phyloP scores from a whole-genome alignment of 1,139 yeast genomes.

The Candida tetrigidarum region DNA sequence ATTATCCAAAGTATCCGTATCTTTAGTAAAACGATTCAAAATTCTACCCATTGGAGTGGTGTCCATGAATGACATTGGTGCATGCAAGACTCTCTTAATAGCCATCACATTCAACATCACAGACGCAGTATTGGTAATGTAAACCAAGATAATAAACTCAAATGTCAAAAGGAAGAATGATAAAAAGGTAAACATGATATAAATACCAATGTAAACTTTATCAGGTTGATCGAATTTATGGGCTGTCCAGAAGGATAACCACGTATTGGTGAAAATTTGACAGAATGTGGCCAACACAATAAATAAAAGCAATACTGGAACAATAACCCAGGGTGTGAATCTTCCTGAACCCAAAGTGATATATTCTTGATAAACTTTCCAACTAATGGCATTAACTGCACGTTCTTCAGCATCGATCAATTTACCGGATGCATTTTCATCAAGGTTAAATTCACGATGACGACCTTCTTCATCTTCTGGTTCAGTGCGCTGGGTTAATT shows the following conservation, averaged over 20 bases:
- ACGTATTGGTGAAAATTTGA: slow-evolving; percentile 70
- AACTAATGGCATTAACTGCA: slow-evolving; percentile 46
- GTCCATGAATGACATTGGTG: slow-evolving; percentile 64
- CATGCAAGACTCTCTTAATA: slow-evolving; percentile 61
- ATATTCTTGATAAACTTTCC: slow-evolving; percentile 43
- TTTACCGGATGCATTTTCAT: slow-evolving; percentile 33
- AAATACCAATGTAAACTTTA: slow-evolving; percentile 73
- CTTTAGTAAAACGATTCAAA: slow-evolving; percentile 72
- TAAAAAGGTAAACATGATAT: slow-evolving; percentile 58
- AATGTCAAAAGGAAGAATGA: slow-evolving; percentile 38
- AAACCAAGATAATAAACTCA: slow-evolving; percentile 54
- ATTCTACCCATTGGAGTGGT: slow-evolving; percentile 68
- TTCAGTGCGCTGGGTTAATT: slow-evolving; percentile 18
- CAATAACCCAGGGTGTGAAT: slow-evolving; percentile 27
- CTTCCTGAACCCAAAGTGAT: slow-evolving; percentile 61
- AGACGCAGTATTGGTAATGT: slow-evolving; percentile 54
- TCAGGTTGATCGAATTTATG: slow-evolving; percentile 51
- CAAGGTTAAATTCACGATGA: slow-evolving; percentile 24
- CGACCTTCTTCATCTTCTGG: slow-evolving; percentile 23
- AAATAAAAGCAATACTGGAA: slow-evolving; percentile 27
- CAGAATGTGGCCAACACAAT: slow-evolving; percentile 57
- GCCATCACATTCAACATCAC: slow-evolving; percentile 52
- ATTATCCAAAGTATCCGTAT: slow-evolving; percentile 83
- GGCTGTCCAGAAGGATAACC: slow-evolving; percentile 87
- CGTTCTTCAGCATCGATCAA: slow-evolving; percentile 35